Evolutionary conservation across 1,139 yeast species (phyloP).

Genomic region (Hyphopichia pseudoburtonii): DNA sequence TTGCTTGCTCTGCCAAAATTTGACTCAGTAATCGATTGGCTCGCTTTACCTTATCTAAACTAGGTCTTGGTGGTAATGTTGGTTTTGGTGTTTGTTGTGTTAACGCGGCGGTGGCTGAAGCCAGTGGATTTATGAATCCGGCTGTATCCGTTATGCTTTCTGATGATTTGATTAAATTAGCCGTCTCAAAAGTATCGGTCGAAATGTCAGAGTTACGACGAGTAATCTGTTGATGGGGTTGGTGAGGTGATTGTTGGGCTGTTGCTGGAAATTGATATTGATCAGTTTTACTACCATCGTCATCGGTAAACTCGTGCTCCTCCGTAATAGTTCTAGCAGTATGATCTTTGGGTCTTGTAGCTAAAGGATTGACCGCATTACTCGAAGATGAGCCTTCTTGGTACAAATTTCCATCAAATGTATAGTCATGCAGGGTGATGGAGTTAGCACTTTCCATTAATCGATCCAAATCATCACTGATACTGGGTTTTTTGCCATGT

Average conservation of each 20-base stretch:
- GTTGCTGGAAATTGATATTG: background rate
- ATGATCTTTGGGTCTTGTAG: too few relatives aligned
- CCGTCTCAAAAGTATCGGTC: constrained; percentile 9
- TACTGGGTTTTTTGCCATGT: constrained; percentile 16
- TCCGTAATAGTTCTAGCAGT: too few relatives aligned
- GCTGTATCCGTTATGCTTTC: background rate
- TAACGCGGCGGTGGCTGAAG: background rate
- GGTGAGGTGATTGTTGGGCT: too few relatives aligned
- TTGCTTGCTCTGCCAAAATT: constrained; percentile 5
- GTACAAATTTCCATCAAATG: constrained; percentile 10
- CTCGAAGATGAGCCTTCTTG: background rate
- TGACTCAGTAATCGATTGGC: constrained; percentile 34
- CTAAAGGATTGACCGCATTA: too few relatives aligned
- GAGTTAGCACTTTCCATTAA: constrained; percentile 41
- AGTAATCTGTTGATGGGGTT: background rate
- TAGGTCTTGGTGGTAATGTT: constrained; percentile 40
- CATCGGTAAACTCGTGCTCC: too few relatives aligned
- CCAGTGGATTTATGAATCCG: background rate
- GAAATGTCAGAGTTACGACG: constrained; percentile 6
- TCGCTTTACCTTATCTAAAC: constrained; percentile 26
- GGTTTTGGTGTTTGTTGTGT: constrained; percentile 3
- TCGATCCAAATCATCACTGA: constrained; percentile 41
- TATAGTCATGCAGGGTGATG: constrained; percentile 11
- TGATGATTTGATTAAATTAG: background rate
- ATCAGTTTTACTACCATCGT: too few relatives aligned